Evolutionary conservation across 148 eudicot genomes (phyloP).

Genomic region (Beta vulgaris): DNA sequence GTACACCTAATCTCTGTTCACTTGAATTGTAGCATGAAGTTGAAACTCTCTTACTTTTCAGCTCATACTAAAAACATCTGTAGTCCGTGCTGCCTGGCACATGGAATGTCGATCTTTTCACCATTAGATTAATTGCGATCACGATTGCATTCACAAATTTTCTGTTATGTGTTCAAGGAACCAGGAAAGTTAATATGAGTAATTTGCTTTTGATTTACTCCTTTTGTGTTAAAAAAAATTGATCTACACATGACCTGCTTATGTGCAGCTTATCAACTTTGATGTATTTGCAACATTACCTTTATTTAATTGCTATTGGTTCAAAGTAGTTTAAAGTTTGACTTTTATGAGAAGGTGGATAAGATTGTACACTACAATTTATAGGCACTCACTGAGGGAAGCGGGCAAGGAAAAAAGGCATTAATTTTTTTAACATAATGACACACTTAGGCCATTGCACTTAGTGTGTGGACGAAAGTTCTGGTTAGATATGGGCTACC

Average conservation of each 20-base stretch:
- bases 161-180: neutral
- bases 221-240: neutral
- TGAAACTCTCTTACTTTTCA: neutral
- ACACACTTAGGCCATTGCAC: neutral
- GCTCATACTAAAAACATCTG: neutral
- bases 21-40: neutral
- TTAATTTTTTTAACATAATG: neutral
- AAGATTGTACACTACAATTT: neutral
- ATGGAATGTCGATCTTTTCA: neutral
- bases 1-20: neutral
- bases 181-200: no score
- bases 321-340: neutral
- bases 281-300: neutral
- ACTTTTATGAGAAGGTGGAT: neutral
- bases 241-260: no score
- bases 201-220: neutral
- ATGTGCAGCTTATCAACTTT: no score
- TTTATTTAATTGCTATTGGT: neutral
- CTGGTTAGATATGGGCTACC: neutral
- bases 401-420: neutral
- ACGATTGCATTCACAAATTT: neutral
- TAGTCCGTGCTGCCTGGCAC: neutral
- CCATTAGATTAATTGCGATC: neutral
- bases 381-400: neutral
- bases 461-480: neutral